These are phyloP conservation scores for Daedalea quercina DNA, from an alignment of 768 basidiomycete genomes.

Conservation along the genomic window DNA sequence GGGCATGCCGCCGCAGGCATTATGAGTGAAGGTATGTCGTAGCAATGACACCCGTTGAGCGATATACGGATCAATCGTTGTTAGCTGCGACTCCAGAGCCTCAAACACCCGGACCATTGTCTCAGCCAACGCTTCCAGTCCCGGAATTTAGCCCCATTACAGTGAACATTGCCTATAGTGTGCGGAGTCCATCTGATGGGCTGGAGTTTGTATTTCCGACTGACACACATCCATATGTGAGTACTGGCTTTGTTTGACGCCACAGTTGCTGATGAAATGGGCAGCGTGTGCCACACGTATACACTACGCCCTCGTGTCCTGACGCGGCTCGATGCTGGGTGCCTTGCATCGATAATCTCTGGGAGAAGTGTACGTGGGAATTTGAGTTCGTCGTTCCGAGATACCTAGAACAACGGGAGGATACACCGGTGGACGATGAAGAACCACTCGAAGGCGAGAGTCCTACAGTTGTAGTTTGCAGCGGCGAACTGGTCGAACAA, in stretches of 20 bases:
- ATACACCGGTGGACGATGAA: constrained; percentile 42
- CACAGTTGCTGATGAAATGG: not conserved
- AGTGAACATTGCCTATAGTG: constrained; percentile 73
- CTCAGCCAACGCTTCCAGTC: constrained; percentile 27
- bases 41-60: not conserved
- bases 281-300: constrained; percentile 90
- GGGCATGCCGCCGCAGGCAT: constrained; percentile 37
- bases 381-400: constrained; percentile 92
- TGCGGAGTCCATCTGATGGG: constrained; percentile 79
- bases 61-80: not conserved
- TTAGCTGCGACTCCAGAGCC: constrained; percentile 77
- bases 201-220: constrained; percentile 78
- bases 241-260: constrained; percentile 22
- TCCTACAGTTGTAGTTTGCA: constrained; percentile 89
- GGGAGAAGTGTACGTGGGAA: constrained; percentile 99
- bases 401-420: constrained; percentile 61
- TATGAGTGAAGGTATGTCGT: constrained; percentile 49
- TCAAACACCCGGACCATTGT: constrained; percentile 48
- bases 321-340: constrained; percentile 97
- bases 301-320: constrained; percentile 79
- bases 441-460: constrained; percentile 33
- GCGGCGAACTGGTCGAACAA: constrained; percentile 93
- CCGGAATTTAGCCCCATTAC: constrained; percentile 73
- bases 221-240: constrained; percentile 79
- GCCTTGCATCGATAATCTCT: constrained; percentile 91